These are phyloP conservation scores for Theobroma grandiflorum DNA, from an alignment of 441 rosid genomes.

Conservation along the genomic window DNA sequence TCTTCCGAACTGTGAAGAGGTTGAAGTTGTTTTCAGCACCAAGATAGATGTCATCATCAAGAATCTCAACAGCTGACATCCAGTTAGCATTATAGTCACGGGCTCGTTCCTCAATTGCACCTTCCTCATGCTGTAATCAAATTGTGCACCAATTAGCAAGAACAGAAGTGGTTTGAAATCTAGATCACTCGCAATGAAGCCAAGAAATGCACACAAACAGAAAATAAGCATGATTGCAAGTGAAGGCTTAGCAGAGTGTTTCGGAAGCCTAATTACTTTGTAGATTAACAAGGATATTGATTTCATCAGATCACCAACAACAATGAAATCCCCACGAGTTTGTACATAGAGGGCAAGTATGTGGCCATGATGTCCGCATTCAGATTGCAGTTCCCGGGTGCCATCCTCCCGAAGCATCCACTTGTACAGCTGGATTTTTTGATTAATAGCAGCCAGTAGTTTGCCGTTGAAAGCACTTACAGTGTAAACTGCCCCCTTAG, in stretches of 20 bases:
- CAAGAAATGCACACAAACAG: not conserved
- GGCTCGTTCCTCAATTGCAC: constrained; percentile 98
- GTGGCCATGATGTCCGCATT: constrained; percentile 99
- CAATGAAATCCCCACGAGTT: constrained; percentile 98
- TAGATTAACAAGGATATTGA: constrained; percentile 91
- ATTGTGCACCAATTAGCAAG: not conserved
- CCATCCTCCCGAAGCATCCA: constrained; percentile 99
- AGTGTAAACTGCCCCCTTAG: constrained; percentile 93
- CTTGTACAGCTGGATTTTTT: constrained; percentile 92
- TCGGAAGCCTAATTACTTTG: constrained; percentile 36
- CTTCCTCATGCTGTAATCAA: constrained; percentile 89
- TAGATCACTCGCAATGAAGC: not conserved
- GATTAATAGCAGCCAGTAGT: constrained; percentile 93
- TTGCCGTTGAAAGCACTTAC: constrained; percentile 95
- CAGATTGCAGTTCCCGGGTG: constrained; percentile 89
- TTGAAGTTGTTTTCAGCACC: constrained; percentile 96
- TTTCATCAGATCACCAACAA: constrained; percentile 98
- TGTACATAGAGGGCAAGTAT: constrained; percentile 97
- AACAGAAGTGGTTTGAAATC: not conserved
- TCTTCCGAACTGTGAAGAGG: constrained; percentile 87
- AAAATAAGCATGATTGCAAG: not conserved
- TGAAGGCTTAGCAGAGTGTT: not conserved
- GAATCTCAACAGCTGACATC: constrained; percentile 99
- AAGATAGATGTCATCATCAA: constrained; percentile 90
- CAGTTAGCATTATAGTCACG: constrained; percentile 97